phyloP scores from a whole-genome alignment of 1,139 yeast genomes.

The Magnusiomyces suaveolens region DNA sequence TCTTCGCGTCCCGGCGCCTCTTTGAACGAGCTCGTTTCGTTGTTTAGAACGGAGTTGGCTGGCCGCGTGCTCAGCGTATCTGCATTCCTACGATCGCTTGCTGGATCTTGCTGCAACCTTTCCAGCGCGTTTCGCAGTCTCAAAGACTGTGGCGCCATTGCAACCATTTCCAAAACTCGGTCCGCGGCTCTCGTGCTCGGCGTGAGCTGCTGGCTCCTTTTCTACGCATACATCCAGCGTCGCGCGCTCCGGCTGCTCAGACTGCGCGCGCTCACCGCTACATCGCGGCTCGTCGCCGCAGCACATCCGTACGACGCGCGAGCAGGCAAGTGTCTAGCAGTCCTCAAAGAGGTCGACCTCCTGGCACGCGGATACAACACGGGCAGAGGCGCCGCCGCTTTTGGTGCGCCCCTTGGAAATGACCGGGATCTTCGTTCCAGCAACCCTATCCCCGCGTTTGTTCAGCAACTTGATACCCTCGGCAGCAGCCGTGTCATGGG shows the following conservation, averaged over 20 bases:
- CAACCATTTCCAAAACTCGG: no score
- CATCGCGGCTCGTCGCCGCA: conserved; percentile 25
- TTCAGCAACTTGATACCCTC: background rate
- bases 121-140: no score
- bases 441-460: conserved; percentile 11
- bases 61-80: no score
- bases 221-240: conserved; percentile 31
- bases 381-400: conserved; percentile 16
- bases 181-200: no score
- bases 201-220: conserved; percentile 22
- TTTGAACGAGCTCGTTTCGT: no score
- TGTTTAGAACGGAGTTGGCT: no score
- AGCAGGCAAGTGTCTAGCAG: conserved; percentile 26
- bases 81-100: no score
- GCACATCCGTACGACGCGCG: conserved; percentile 30
- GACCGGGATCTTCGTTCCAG: background rate
- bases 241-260: conserved; percentile 30
- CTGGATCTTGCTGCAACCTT: no score
- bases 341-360: conserved; percentile 34
- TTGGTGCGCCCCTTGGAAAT: background rate
- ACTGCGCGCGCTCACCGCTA: conserved; percentile 26
- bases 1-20: no score
- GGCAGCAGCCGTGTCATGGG: conserved; percentile 18
- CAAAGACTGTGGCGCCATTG: no score
- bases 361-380: conserved; percentile 29